Base-by-base conservation (phyloP, 2,329 filamentous ascomycete species). In the Exophiala xenobiotica region DNA sequence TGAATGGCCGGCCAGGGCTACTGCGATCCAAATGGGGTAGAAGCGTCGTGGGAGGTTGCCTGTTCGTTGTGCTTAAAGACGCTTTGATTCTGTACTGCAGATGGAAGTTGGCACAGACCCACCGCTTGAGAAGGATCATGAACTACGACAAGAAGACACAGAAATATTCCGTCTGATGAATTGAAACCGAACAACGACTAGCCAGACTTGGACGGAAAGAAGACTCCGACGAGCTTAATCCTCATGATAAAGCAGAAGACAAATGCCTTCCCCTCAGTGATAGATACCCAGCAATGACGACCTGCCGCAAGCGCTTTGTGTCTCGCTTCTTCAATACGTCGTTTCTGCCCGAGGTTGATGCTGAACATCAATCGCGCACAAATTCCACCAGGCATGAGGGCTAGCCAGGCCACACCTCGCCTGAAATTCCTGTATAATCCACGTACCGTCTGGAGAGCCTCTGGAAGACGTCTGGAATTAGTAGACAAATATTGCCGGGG, bases 21-120 rank as follows among this genome's bases (percentile, higher is more conserved):
- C 68, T 99, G 24, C 88, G 93, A 64, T 82, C 87, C 61, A 83
- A 85, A 52, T 97, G 93, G 90, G 93, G 90, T 1, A 79, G 93
- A 49, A 96, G 88, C 63, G 75, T 99, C 2, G 79, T 93, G 1
- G 93, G 93, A 1, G 93, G 93, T 0, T 93, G 89, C 65, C 71
- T 95, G 16, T 96, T 92, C 63, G 85, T 97, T 12, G 84, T 96
- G 7, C 69, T 96, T 46, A 93, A 92, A 68, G 83, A 86, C 66
- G 79, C 78, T 5, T 62, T 85, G 26, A 70, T 82, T 61, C 68
- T 85, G 1, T 86, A 85, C 62, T 82, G 72, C 43, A 69, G 74
- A 50, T 77, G 74, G 70, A 74, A 71, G 54, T 58, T 75, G 38
- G 74, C 74, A 0, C 71, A 75, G 54, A 67, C 69, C 29, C 74